Percentiles rank a stretch among this genome's conserved stretches.
These are phyloP conservation scores for Hansenula lynferdii DNA, from an alignment of 1,139 yeast genomes.

Conservation along the genomic window DNA sequence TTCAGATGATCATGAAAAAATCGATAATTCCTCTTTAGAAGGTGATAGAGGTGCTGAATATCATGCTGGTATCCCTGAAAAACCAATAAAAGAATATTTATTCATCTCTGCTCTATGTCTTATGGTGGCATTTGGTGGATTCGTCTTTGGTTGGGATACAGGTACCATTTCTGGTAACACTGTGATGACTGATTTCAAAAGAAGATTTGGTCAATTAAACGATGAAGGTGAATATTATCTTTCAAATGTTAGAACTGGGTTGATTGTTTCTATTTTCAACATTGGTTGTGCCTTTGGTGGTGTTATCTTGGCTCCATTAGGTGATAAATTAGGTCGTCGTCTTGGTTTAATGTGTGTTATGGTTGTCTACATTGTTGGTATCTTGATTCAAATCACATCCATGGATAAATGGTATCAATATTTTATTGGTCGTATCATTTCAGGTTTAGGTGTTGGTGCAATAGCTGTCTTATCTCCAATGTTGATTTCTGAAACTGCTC, in stretches of 20 bases:
- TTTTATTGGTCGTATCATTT: slow-evolving; percentile 54
- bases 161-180: slow-evolving; percentile 73
- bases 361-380: slow-evolving; percentile 52
- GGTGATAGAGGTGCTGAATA: not conserved
- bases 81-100: slow-evolving; percentile 41
- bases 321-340: slow-evolving; percentile 56
- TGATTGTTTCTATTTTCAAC: slow-evolving; percentile 59
- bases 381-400: slow-evolving; percentile 55
- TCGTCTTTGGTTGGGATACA: slow-evolving; percentile 68
- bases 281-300: slow-evolving; percentile 70
- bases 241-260: slow-evolving; percentile 50
- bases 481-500: slow-evolving; percentile 60
- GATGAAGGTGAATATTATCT: slow-evolving; percentile 31
- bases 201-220: slow-evolving; percentile 37
- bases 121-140: slow-evolving; percentile 60
- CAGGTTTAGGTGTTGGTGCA: slow-evolving; percentile 62
- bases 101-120: slow-evolving; percentile 35
- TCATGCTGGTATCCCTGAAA: slow-evolving; percentile 25
- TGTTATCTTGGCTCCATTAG: slow-evolving; percentile 44
- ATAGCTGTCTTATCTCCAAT: slow-evolving; percentile 56
- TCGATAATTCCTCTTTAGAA: not conserved
- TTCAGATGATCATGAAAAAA: slow-evolving; percentile 2
- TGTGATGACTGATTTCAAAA: slow-evolving; percentile 57
- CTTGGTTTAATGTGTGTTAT: slow-evolving; percentile 48
- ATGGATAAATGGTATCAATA: slow-evolving; percentile 43